Base-by-base conservation (phyloP, 768 basidiomycete species). In the Basidioascus undulatus region DNA sequence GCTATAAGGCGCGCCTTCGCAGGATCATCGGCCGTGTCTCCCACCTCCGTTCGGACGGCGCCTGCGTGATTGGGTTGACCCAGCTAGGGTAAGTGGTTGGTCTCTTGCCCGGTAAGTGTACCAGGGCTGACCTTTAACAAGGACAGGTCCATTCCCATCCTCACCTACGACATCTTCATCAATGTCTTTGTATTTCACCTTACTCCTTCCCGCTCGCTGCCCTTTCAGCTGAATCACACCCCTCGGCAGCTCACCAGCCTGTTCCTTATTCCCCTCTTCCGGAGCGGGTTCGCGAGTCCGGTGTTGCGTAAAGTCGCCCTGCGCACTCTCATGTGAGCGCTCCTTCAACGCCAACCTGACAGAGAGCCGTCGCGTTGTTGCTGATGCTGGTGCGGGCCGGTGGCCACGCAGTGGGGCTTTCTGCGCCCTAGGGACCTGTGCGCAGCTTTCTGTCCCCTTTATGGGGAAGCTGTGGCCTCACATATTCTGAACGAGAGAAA, bases 31-130 rank as follows among this genome's bases (percentile, higher is more conserved):
- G 61, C 11, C 61, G 60, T 9, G 53, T 64, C 15, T 49, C 61
- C 24, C 56, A 57, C 43, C 56, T 62, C 35, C 43, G 57, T 5
- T n/a, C 24, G 1, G 61, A 65, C 35, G 60, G 57, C 3, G 55
- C 55, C 0, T 70, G 68, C 46, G 56, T 66, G 4, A 68, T 69
- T 39, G 68, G 68, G 3, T 50, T 70, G 15, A 61, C 62, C 41
- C 53, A 53, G 1, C 52, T 59, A 6, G 63, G 63, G 53, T 53
- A 31, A 25, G 53, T 48, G 23, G 28, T 6, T 10, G 24, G 6
- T 20, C 5, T 13, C 28, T 26, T 15, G 26, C 35, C 5, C 12
- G 12, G 23, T 32, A 15, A 12, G 21, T 27, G 16, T 37, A 34
- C 25, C 13, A 21, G 18, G 27, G n/a, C 4, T 18, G 10, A 13